Conservation (phyloP, 164 flowering plant genomes). For the Vitis labrusca region DNA sequence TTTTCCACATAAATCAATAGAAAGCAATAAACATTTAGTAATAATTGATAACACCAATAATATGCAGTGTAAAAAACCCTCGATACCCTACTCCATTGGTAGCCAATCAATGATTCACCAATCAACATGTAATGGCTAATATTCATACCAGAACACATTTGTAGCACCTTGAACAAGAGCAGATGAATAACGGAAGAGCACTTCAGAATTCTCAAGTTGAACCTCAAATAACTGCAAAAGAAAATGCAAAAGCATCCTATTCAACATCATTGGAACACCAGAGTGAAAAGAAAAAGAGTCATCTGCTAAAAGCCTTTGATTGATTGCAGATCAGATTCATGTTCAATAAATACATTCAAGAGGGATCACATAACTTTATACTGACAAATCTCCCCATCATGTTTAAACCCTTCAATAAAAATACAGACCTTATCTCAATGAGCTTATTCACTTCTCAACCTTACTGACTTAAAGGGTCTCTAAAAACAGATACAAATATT, state of each 20-base stretch:
- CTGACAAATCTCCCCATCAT: not conserved
- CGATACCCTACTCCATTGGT: not conserved
- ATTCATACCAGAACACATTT: constrained; percentile 91
- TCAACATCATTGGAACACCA: not conserved
- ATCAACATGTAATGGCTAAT: not conserved
- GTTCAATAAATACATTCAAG: not conserved
- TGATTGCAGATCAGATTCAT: not conserved
- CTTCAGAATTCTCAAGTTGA: constrained; percentile 71
- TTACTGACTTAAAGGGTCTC: too few species aligned
- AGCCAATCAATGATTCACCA: not conserved
- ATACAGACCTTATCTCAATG: not conserved
- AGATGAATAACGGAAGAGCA: constrained; percentile 83
- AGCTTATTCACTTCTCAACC: too few species aligned
- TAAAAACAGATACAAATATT: too few species aligned
- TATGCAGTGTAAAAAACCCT: not conserved
- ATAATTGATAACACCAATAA: not conserved
- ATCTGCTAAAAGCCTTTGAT: not conserved
- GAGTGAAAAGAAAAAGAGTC: not conserved
- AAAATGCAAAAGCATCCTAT: constrained; percentile 3
- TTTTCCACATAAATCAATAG: too few species aligned
- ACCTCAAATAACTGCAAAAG: constrained; percentile 85
- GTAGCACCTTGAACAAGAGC: constrained; percentile 98
- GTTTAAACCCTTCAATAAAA: not conserved
- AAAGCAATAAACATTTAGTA: too few species aligned
- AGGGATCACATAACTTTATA: not conserved